Base-by-base conservation (phyloP, 345 rosid species). In the Citrus hindsii region DNA sequence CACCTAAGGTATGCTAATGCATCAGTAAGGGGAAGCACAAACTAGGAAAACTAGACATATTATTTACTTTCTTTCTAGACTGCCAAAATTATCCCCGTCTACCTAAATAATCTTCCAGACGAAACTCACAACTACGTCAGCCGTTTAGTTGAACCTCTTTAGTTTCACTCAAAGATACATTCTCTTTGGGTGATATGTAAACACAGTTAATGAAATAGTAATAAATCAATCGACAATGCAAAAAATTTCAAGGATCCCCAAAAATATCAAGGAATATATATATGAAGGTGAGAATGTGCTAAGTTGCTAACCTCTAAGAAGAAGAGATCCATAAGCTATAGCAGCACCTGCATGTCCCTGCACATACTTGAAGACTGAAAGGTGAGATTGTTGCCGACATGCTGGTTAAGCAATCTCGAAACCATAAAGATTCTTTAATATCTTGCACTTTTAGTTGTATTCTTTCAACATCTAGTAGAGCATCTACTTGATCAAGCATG, bases 281-380 rank as follows among this genome's bases (percentile, higher is more conserved):
- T 59, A 33, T 55, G 6, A 75, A 33, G 67, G 67, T 33, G 24
- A 4, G 21, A 53, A 51, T 30, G 74, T 13, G 51, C 51, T 3
- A 46, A 46, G 16, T 46, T 46, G 67, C 89, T 81, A 67, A 90
- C 98, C 98, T 91, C 94, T 83, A 67, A 95, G 92, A 77, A 95
- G 90, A 79, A 93, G 98, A 75, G 98, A 88, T 80, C 98, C 98
- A 86, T 91, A 91, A 24, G 93, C 96, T 72, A 92, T 73, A 25
- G 98, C 97, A 46, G 98, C 98, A 84, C 95, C 98, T 25, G 92
- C 86, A 87, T 95, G 98, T 72, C 98, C 96, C 94, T 95, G 89
- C 84, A 84, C 16, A 60, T 42, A 58, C 71, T 68, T 77, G 32
- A 70, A 69, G 37, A 59, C n/a, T 71, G 60, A 63, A 46, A 61